Percentiles rank a stretch among this genome's conserved stretches.
phyloP scores from a whole-genome alignment of 345 rosid genomes.

The Salix exigua region DNA sequence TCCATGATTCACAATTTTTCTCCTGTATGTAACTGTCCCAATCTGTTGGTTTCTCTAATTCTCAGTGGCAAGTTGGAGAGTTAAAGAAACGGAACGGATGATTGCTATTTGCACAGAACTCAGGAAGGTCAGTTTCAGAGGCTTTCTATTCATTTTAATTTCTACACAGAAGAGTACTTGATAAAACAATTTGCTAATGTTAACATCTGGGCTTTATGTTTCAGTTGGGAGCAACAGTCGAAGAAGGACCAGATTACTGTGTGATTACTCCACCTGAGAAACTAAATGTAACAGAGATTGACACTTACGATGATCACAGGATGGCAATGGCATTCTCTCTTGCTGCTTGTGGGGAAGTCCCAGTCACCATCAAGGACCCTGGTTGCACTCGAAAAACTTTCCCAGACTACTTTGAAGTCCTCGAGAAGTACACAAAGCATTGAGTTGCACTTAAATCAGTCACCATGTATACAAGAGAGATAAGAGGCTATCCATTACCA shows the following conservation, averaged over 20 bases:
- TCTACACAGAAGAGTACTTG: neutral
- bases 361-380: conserved; percentile 89
- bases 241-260: conserved; percentile 94
- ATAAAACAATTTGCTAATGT: neutral
- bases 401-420: conserved; percentile 93
- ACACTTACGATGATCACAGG: conserved; percentile 93
- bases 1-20: neutral
- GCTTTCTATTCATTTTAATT: neutral
- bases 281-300: conserved; percentile 63
- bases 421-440: conserved; percentile 61
- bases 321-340: conserved; percentile 99
- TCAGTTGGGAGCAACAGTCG: conserved; percentile 96
- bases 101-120: conserved; percentile 95
- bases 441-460: conserved; percentile 13
- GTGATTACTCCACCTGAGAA: conserved; percentile 92
- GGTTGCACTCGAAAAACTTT: conserved; percentile 90
- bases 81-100: conserved; percentile 97
- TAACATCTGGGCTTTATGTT: conserved; percentile 4
- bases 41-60: neutral
- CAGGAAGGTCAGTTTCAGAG: conserved; percentile 51
- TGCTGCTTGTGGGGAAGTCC: conserved; percentile 93
- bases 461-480: neutral
- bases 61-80: conserved; percentile 99
- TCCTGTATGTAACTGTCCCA: neutral
- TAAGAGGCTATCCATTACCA: neutral